These are phyloP conservation scores for Beauveria scarabaeidicola DNA, from an alignment of 2,329 filamentous ascomycete species.

Conservation along the genomic window DNA sequence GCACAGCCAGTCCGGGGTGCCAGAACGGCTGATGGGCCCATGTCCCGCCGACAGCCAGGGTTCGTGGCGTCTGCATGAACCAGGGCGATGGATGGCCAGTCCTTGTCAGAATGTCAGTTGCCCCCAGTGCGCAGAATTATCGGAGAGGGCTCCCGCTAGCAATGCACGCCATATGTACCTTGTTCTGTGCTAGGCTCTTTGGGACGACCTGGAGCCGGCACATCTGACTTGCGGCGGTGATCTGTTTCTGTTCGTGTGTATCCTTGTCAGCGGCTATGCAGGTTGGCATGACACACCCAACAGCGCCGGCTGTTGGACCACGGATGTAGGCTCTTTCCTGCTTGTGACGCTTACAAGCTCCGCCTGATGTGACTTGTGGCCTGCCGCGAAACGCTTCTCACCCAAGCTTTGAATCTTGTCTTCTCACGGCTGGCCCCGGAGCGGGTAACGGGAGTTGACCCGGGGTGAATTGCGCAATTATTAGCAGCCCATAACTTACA, in stretches of 20 bases:
- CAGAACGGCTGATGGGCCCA: slow-evolving; percentile 9
- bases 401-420: neutral
- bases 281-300: neutral
- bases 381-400: neutral
- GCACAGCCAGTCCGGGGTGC: slow-evolving; percentile 1
- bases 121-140: neutral
- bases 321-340: slow-evolving; percentile 1
- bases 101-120: neutral
- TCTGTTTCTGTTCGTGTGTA: slow-evolving; percentile 5
- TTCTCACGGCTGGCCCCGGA: neutral
- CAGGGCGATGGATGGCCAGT: slow-evolving; percentile 4
- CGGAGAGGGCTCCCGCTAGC: neutral
- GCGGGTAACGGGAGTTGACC: slow-evolving; percentile 1
- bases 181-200: slow-evolving; percentile 6
- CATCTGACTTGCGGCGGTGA: slow-evolving; percentile 9
- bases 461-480: slow-evolving; percentile 3
- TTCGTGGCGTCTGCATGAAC: slow-evolving; percentile 12
- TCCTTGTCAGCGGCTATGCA: slow-evolving; percentile 11
- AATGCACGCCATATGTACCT: slow-evolving; percentile 11
- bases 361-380: slow-evolving; percentile 3
- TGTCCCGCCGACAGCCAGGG: slow-evolving; percentile 7
- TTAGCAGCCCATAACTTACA: neutral
- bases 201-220: slow-evolving; percentile 9
- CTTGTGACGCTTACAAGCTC: neutral
- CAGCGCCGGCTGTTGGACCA: neutral